Evolutionary conservation across 108 stramenopile genomes (phyloP), one percentile per base, ranked within the genome.

Genomic region (Stephanodiscus triporus): DNA sequence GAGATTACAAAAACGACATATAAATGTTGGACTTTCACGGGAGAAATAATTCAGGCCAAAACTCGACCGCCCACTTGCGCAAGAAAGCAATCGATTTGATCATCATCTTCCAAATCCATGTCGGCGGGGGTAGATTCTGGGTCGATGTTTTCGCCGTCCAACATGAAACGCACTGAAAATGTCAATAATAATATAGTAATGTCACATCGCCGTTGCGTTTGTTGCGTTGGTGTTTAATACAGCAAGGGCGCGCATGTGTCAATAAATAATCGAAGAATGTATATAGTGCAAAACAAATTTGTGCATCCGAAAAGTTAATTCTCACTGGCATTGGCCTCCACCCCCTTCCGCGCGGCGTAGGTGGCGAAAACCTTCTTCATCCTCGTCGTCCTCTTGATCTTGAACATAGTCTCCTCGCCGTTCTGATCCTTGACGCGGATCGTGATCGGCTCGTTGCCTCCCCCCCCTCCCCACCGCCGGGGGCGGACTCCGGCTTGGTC

Each of bases 31-130:
- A 36, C 36, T 36, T 36, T 36, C 36, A 7, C 7, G 40, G 4
- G 40, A 1, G 11, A 9, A 13, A 4, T 42, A 1, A 9, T 11
- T 42, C 40, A 42, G 40, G 9, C 40, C 40, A 13, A 42, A 42
- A 42, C 14, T 37, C 59, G 19, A 0, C 59, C 59, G n/a, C 59
- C 84, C 55, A 70, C 50, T 56, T 82, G 81, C 60, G 68, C 81
- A 69, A 91, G 66, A 58, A 91, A 72, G 67, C 89, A 90, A 84
- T 93, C 93, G 55, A 94, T 91, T 62, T 90, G 89, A 73, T 94
- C 93, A 48, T 92, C 84, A 63, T 92, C 91, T 37, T 94, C 93
- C 49, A 94, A 80, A 26, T 94, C 93, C 50, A 95, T 67, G 23
- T 70, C 63, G 58, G 72, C 73, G 14, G 91, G 88, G 23, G 90